These are phyloP conservation scores for Yamadazyma aaseri DNA, from an alignment of 1,139 yeast species.

Conservation along the genomic window DNA sequence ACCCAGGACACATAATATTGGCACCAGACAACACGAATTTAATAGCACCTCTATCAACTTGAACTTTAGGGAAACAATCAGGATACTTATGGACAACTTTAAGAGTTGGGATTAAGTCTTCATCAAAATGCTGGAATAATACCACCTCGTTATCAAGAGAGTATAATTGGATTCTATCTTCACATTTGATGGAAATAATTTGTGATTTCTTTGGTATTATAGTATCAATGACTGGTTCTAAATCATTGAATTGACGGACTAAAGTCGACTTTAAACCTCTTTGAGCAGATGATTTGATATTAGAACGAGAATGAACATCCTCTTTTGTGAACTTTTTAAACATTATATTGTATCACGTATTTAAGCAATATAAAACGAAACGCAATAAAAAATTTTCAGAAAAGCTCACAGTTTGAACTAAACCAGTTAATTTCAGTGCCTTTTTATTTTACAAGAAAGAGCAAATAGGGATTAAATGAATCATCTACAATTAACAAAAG, in stretches of 20 bases:
- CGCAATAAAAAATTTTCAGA: slow-evolving; percentile 11
- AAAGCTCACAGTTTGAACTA: no score
- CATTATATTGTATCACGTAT: no score
- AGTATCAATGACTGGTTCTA: slow-evolving; percentile 76
- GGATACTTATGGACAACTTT: slow-evolving; percentile 82
- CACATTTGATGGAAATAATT: slow-evolving; percentile 79
- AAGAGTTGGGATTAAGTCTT: slow-evolving; percentile 77
- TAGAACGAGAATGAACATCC: slow-evolving; percentile 86
- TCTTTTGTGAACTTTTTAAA: slow-evolving; percentile 77
- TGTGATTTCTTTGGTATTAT: slow-evolving; percentile 92
- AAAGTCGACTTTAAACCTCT: slow-evolving; percentile 76
- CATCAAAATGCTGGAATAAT: slow-evolving; percentile 82
- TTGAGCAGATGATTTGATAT: slow-evolving; percentile 89
- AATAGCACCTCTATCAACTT: slow-evolving; percentile 95
- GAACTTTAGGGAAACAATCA: slow-evolving; percentile 76
- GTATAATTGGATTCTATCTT: slow-evolving; percentile 81
- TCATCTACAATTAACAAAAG: not conserved
- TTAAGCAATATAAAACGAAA: slow-evolving; percentile 4
- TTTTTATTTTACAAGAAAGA: no score
- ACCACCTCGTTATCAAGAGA: slow-evolving; percentile 72
- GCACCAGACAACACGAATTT: slow-evolving; percentile 94
- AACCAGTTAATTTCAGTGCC: no score
- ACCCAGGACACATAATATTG: slow-evolving; percentile 96
- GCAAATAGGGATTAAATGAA: not conserved
- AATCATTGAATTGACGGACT: slow-evolving; percentile 65